phyloP scores from a whole-genome alignment of 768 basidiomycete species.

The Russula sp. region DNA sequence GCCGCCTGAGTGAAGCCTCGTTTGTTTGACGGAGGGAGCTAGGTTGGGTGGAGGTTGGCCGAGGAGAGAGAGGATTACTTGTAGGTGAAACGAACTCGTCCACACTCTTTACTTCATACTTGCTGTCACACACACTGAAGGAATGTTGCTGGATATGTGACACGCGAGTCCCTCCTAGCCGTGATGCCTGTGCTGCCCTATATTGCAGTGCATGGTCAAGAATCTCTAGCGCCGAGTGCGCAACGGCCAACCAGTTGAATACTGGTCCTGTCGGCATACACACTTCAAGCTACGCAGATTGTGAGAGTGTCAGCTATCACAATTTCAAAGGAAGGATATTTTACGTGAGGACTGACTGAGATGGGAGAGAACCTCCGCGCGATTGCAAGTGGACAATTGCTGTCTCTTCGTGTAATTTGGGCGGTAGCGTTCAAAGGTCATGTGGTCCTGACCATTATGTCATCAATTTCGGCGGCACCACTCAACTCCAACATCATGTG shows the following conservation, averaged over 20 bases:
- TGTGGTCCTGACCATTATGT: neutral
- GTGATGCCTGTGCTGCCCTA: conserved; percentile 37
- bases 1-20: conserved; percentile 16
- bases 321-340: neutral
- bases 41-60: neutral
- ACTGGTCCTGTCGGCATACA: conserved; percentile 65
- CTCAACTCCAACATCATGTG: too few species aligned
- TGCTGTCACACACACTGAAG: neutral
- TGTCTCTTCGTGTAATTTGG: too few species aligned
- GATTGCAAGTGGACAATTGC: too few species aligned
- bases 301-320: neutral
- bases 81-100: neutral
- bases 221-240: conserved; percentile 54
- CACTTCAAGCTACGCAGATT: neutral
- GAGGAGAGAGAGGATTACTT: neutral
- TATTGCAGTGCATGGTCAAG: conserved; percentile 57
- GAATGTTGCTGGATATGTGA: neutral
- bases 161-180: conserved; percentile 27
- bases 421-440: too few species aligned
- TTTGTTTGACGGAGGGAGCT: conserved; percentile 15
- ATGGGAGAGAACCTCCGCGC: neutral
- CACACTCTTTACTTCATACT: neutral
- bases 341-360: neutral
- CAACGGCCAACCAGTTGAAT: conserved; percentile 68
- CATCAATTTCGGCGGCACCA: neutral